Percentiles rank a stretch among this genome's conserved stretches.
Evolutionary conservation across 108 stramenopile species (phyloP).

Genomic region (Skeletonema costatum): DNA sequence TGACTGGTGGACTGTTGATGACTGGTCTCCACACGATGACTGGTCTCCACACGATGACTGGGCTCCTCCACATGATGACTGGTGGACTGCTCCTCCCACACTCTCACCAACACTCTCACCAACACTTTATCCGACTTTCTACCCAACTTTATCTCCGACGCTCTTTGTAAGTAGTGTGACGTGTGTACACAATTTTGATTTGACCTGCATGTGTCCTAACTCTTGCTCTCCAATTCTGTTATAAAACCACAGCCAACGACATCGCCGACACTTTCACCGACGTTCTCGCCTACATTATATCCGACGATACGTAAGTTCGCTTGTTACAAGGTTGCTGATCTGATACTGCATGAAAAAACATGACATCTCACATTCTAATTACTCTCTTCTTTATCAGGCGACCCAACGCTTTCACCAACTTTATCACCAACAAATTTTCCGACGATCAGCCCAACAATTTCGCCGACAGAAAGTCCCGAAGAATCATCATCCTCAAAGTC

Average conservation of each 20-base stretch:
- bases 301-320: not conserved
- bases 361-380: not conserved
- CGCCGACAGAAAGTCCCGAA: not conserved
- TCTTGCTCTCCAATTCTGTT: not conserved
- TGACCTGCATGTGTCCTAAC: not conserved
- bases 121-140: slow-evolving; percentile 1
- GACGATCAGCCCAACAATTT: not conserved
- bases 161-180: not conserved
- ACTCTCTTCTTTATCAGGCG: not conserved
- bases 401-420: not conserved
- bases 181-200: not conserved
- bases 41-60: not conserved
- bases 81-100: not conserved
- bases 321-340: not conserved
- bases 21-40: too few species aligned
- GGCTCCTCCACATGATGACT: not conserved
- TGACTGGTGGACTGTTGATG: not conserved
- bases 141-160: not conserved
- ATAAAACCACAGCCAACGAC: not conserved
- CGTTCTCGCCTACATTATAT: not conserved
- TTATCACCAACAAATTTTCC: not conserved
- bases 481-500: not conserved
- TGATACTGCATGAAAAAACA: not conserved
- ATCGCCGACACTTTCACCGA: not conserved
- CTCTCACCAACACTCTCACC: not conserved